These are phyloP conservation scores for Avena insularis DNA, from an alignment of 176 grass and related monocot species.

Conservation along the genomic window DNA sequence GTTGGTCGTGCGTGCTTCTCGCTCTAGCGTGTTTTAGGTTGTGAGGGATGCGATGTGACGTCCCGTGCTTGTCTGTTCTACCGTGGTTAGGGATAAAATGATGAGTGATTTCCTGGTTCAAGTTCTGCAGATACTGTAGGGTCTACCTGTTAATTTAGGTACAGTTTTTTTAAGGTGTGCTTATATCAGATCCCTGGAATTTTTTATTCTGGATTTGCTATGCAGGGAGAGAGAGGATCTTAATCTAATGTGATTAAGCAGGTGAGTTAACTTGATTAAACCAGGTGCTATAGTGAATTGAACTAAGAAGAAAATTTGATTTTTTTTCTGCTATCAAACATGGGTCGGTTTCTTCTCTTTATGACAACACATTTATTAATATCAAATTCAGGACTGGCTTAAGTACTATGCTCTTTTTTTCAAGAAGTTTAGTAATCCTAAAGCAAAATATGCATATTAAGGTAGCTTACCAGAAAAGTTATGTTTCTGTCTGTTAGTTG, in stretches of 20 bases:
- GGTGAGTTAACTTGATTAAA: constrained; percentile 39
- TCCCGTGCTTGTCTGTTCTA: background rate
- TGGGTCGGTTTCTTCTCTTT: background rate
- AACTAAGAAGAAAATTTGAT: background rate
- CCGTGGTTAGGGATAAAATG: background rate
- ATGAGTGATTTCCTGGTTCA: constrained; percentile 22
- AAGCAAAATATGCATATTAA: constrained; percentile 14
- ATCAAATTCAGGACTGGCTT: background rate
- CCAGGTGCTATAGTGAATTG: constrained; percentile 19
- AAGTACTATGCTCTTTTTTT: background rate
- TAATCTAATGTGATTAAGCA: background rate
- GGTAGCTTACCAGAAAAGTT: background rate
- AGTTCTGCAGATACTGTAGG: constrained; percentile 4
- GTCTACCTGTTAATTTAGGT: background rate
- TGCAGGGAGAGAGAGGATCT: constrained; percentile 15
- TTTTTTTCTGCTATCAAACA: background rate
- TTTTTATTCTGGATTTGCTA: constrained; percentile 22
- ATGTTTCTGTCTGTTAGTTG: background rate
- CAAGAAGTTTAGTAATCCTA: background rate
- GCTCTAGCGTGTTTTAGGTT: constrained; percentile 10
- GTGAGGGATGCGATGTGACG: background rate
- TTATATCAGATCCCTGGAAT: background rate
- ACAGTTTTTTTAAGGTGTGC: background rate
- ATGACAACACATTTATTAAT: background rate
- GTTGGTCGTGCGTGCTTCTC: background rate